A percentile compares a stretch with the other conserved stretches of the same genome.
Evolutionary conservation across 2,329 filamentous ascomycete species (phyloP).

Genomic region (Leptographium wingfieldii): DNA sequence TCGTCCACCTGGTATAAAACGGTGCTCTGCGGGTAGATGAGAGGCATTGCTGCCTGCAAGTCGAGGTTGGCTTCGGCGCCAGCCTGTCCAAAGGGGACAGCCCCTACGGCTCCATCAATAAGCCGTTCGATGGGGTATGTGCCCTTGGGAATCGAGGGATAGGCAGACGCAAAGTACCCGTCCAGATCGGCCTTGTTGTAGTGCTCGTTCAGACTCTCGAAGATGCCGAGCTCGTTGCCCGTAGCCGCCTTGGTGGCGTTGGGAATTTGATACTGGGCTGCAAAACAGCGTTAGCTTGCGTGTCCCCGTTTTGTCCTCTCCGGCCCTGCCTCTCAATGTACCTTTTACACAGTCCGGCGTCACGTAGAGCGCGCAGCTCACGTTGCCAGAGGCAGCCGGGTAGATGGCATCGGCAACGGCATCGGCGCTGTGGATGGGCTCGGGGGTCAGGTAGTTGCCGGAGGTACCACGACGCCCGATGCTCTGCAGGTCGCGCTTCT

Average conservation of each 20-base stretch:
- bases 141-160: slow-evolving; percentile 14
- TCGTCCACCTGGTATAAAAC: slow-evolving; percentile 20
- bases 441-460: slow-evolving; percentile 1
- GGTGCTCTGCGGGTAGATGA: slow-evolving; percentile 36
- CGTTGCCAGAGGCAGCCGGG: slow-evolving; percentile 5
- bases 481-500: background rate
- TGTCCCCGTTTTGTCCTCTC: too few relatives aligned
- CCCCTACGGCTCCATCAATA: slow-evolving; percentile 16
- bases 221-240: slow-evolving; percentile 17
- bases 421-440: background rate
- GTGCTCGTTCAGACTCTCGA: slow-evolving; percentile 16
- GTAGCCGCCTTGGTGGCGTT: slow-evolving; percentile 9
- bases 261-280: slow-evolving; percentile 15
- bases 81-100: slow-evolving; percentile 1
- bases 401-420: background rate
- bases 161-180: slow-evolving; percentile 12
- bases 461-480: background rate
- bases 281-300: background rate
- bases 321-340: background rate
- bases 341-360: slow-evolving; percentile 10
- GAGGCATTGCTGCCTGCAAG: slow-evolving; percentile 32
- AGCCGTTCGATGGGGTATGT: slow-evolving; percentile 16
- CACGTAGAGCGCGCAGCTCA: slow-evolving; percentile 8
- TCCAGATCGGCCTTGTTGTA: slow-evolving; percentile 17
- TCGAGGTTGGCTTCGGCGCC: slow-evolving; percentile 31